These are phyloP conservation scores for Dendrostoma leiphaemia DNA, from an alignment of 2,329 filamentous ascomycete genomes.

Conservation along the genomic window DNA sequence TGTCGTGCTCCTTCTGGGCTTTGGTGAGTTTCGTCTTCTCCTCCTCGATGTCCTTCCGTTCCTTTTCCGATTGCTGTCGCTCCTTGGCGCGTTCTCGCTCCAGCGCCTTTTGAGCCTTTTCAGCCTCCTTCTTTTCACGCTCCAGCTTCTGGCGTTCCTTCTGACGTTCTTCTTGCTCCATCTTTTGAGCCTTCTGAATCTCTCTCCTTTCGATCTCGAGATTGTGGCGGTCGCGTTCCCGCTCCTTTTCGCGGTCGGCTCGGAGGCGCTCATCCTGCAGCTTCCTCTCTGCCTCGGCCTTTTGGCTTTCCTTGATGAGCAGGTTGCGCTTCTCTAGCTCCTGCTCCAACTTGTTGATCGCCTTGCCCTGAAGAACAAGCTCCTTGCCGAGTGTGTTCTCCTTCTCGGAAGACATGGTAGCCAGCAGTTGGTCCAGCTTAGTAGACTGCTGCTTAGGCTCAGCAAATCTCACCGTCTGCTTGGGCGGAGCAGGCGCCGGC, in stretches of 20 bases:
- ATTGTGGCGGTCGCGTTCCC: constrained; percentile 9
- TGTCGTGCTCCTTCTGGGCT: constrained; percentile 15
- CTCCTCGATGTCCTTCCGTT: constrained; percentile 6
- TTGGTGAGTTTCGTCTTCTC: constrained; percentile 3
- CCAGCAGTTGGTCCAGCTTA: not conserved
- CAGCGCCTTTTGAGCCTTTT: constrained; percentile 8
- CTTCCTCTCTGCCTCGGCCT: constrained; percentile 4
- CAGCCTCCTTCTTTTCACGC: constrained; percentile 4
- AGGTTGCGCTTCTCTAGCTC: constrained; percentile 14
- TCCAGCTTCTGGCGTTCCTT: constrained; percentile 7
- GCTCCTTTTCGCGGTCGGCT: constrained; percentile 8
- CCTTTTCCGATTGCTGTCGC: constrained; percentile 6
- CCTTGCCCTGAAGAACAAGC: constrained; percentile 16
- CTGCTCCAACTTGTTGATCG: constrained; percentile 15
- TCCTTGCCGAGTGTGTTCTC: constrained; percentile 16
- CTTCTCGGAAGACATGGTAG: not conserved
- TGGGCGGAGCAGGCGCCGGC: constrained; percentile 1
- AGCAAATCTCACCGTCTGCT: constrained; percentile 11
- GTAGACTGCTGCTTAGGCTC: constrained; percentile 10
- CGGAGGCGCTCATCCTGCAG: constrained; percentile 7
- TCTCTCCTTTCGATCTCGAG: constrained; percentile 13
- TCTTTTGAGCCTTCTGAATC: not conserved
- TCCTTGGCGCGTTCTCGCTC: constrained; percentile 12
- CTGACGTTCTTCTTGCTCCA: constrained; percentile 1
- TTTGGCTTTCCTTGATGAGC: constrained; percentile 12